These are phyloP conservation scores for Acanthamoeba culbertsoni DNA, from an alignment of 208 protist species.

Conservation along the genomic window DNA sequence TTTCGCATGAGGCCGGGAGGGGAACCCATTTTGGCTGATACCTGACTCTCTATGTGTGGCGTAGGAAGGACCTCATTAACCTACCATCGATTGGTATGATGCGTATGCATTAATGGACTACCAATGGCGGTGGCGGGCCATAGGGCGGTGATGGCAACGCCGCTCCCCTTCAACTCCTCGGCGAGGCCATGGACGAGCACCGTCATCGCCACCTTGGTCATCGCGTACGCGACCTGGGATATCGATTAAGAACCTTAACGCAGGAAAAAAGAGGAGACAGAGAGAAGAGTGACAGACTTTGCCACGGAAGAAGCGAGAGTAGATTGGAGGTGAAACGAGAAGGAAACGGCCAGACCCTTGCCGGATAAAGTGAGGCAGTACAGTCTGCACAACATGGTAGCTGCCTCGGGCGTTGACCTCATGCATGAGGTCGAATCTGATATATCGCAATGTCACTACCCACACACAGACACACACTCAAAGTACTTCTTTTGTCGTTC, in stretches of 20 bases:
- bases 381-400: not conserved
- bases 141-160: not conserved
- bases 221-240: not conserved
- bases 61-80: not conserved
- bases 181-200: not conserved
- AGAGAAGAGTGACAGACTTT: not conserved
- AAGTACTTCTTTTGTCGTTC: not conserved
- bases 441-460: not conserved
- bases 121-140: slow-evolving; percentile 25
- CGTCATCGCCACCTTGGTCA: slow-evolving; percentile 48
- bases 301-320: not conserved
- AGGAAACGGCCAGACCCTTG: not conserved
- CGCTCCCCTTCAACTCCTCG: not conserved
- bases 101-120: not conserved
- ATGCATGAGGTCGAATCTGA: not conserved
- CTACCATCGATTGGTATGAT: not conserved
- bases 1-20: not conserved
- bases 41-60: not conserved
- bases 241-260: not conserved
- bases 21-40: not conserved
- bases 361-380: not conserved
- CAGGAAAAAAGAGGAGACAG: not conserved
- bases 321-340: not conserved
- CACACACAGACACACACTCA: no score
- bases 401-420: not conserved